A percentile compares a stretch with the other conserved stretches of the same genome.
These are phyloP conservation scores for Plasmopara viticola DNA, from an alignment of 352 stramenopile species.

Conservation along the genomic window DNA sequence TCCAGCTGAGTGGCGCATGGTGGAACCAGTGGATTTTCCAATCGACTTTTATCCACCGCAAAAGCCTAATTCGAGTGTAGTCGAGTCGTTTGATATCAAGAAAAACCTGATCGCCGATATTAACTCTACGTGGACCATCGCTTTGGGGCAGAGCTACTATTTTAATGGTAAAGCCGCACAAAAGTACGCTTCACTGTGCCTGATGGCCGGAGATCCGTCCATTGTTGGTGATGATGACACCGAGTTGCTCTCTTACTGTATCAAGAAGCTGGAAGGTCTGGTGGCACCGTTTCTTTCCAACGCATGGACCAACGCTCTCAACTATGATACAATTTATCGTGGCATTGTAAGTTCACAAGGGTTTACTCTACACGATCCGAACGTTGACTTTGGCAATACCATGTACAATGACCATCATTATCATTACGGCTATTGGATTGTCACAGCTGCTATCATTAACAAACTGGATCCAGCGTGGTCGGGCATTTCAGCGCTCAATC, in stretches of 20 bases:
- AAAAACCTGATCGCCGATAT: conserved; percentile 35
- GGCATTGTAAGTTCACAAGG: conserved; percentile 42
- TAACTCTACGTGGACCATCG: conserved; percentile 31
- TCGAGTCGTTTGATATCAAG: conserved; percentile 32
- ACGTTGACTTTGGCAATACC: conserved; percentile 48
- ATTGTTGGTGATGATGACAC: conserved; percentile 38
- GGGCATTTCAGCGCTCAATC: conserved; percentile 28
- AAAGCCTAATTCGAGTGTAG: conserved; percentile 20
- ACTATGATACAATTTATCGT: conserved; percentile 43
- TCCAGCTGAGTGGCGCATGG: conserved; percentile 42
- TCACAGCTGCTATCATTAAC: conserved; percentile 35
- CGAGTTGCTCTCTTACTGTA: conserved; percentile 29
- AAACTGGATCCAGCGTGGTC: conserved; percentile 36
- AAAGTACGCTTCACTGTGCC: conserved; percentile 47
- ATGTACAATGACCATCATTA: conserved; percentile 57
- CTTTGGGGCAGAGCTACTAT: conserved; percentile 42
- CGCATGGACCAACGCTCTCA: conserved; percentile 32
- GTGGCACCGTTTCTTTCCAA: conserved; percentile 40
- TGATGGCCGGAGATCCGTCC: conserved; percentile 35
- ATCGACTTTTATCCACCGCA: conserved; percentile 45
- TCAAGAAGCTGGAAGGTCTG: conserved; percentile 30
- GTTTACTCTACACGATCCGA: conserved; percentile 31
- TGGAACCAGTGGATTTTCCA: conserved; percentile 34
- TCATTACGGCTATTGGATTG: conserved; percentile 44
- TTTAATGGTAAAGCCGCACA: conserved; percentile 47